Base-by-base conservation (phyloP, 345 rosid species). In the Populus davidiana region DNA sequence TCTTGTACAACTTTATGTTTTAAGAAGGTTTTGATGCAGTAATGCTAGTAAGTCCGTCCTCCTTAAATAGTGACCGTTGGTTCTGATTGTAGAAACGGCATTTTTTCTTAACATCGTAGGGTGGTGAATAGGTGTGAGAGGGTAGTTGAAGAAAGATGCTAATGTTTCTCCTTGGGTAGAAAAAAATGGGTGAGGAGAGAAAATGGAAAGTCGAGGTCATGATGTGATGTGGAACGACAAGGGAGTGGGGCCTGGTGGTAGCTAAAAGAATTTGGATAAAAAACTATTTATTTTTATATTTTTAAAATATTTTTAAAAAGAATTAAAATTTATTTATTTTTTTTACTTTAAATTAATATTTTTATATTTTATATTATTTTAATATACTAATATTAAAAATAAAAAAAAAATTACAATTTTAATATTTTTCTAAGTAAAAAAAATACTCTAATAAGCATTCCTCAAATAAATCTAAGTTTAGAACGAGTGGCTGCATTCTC, bases 361-460 rank as follows among this genome's bases (percentile, higher is more conserved):
- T 39, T 39, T 39, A 38, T 1, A 38, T 38, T 2, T n/a, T n/a
- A n/a, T n/a, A n/a, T n/a, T n/a, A 31, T 31, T 31, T 31, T 31
- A 2, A 31, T 31, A 0, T 33, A 0, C 4, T 33, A 4, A 33
- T 33, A 4, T 33, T 0, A 33, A 33, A 33, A 33, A 33, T 33
- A 33, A 33, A 3, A 33, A 31, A 31, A 31, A 31, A 25, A 25
- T 25, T 1, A 25, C 27, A 25, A 25, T 25, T 25, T 25, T 25
- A 25, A 25, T 3, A 33, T 33, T 33, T 33, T 33, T 33, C 4
- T 33, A 33, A 31, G 4, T 33, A 33, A 33, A 33, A 33, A 31
- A 33, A 33, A 33, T 3, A 33, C 0, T 33, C 0, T 3, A 0
- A 33, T 3, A 0, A 0, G 0, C 4, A 33, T 4, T 33, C 3